Evolutionary conservation across 2,329 filamentous ascomycete genomes (phyloP), one percentile per base, ranked within the genome.

Genomic region (Drechslerella dactyloides): DNA sequence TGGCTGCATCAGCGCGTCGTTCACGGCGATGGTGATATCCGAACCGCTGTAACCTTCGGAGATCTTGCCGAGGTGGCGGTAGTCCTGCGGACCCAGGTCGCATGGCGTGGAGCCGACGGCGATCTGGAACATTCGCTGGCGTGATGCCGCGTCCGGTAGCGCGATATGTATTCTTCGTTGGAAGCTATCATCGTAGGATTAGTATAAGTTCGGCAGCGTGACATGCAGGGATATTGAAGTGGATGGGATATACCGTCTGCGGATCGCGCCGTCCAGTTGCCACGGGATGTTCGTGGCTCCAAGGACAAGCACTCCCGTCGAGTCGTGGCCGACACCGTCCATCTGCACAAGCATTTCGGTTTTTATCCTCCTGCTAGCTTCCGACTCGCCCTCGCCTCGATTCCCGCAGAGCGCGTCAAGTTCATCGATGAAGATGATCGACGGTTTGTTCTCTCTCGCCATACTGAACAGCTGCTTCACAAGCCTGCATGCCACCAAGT

Each of bases 361-460:
- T 82, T 99, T 99, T 84, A 99, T 99, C 79, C 94, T 90, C 73
- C 94, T 87, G 58, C 93, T 97, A 0, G 96, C 94, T 83, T 99
- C 94, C 1, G 93, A 97, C 82, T 99, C 96, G 79, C 94, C 94
- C 84, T 99, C 94, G 53, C 87, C 87, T 77, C 94, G 87, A 7
- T 93, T 93, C 0, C 94, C 94, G 78, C 94, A 97, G 1, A 99
- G 87, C 3, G 94, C 94, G 80, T 99, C 94, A 74, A 97, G 92
- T 81, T 97, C 93, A 80, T 97, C 93, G 78, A 97, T 97, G 82
- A 97, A 97, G 80, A 97, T 97, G 79, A 99, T 97, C 1, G 93
- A 94, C 0, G 94, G 94, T 77, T 94, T 96, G 81, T 97, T 97
- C 80, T 99, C 94, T 80, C 96, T 89, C 0, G 94, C 94, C 90